Base-by-base conservation (phyloP, 2,329 filamentous ascomycete species). In the Paecilomyces sp. region DNA sequence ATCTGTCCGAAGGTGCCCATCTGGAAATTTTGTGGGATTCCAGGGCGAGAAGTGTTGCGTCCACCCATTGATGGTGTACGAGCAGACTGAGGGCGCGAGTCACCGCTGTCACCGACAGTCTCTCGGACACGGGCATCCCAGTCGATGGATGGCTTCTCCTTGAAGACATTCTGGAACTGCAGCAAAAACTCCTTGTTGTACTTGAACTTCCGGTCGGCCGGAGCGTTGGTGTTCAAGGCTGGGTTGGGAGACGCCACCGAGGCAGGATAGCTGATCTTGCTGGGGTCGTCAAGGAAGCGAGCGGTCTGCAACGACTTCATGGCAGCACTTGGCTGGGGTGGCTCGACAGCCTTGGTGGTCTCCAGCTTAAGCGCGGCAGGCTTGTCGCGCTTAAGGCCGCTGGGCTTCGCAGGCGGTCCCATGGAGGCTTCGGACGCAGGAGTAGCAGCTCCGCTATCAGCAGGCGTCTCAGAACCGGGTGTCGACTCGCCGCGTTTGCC, bases 161-260 rank as follows among this genome's bases (percentile, higher is more conserved):
- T 95, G 79, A 97, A 99, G 22, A 96, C 91, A 68, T 85, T 85
- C 79, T 97, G 91, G 83, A 99, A 99, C 73, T 99, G 94, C 31
- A 99, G 83, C 77, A 99, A 80, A 81, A 99, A 99, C 68, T 89
- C 88, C 69, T 92, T 90, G 77, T 97, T 92, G 76, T 99, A 99
- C 75, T 95, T 92, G 81, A 95, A 96, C 79, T 92, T 93, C 75
- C 89, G 75, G 60, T 78, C 90, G 34, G 85, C 82, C 30, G 91
- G 89, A 15, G 89, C 89, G 62, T 69, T 78, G 50, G 84, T 81
- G 75, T 97, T 99, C 65, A 97, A 79, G 2, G 93, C 90, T 11
- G 93, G 91, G 77, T 97, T 97, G 7, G 94, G 94, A 28, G 92
- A 96, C 62, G 83, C 85, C 73, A 97, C 89, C 58, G 90, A 89